Evolutionary conservation across 306 rosid genomes (phyloP), one percentile per base, ranked within the genome.

Genomic region (Fragaria ananassa): DNA sequence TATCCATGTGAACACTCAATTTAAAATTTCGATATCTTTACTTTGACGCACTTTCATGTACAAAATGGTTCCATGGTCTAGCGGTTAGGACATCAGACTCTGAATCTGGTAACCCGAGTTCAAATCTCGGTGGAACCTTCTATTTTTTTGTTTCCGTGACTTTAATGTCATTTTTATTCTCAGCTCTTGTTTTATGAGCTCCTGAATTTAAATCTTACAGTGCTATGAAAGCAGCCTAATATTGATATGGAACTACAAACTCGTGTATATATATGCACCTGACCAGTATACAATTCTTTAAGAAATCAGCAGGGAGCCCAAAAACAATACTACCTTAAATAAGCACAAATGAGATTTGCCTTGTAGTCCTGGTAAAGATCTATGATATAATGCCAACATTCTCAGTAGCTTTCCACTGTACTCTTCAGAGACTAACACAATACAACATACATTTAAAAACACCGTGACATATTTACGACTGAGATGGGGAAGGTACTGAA

Each of bases 61-160:
- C 19, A 13, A 47, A 4, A 13, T 0, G 70, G 70, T 64, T 64
- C 70, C 13, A 64, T 64, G 70, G 69, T 64, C 69, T 64, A 64
- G 69, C 69, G 69, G 70, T 64, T 64, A 64, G 70, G 70, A 64
- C 70, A 64, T 37, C n/a, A 23, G 70, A 64, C 70, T 64, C 70
- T 37, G 47, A 64, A 64, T 64, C 70, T 13, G 10, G 70, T 64
- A 64, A 64, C 47, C 46, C 70, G 70, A 64, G 70, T 35, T 64
- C 70, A 64, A 64, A 7, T 35, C 47, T 64, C 70, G 70, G 70
- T 64, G 13, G 70, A 64, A 64, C 70, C 69, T 64, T 60, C 7
- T 58, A 0, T 58, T 58, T 17, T 42, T 9, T 42, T 8, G 1
- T 1, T 42, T 8, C 10, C 46, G 46, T 0, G 44, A 41, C 21